Percentiles rank a stretch among this genome's conserved stretches.
Evolutionary conservation across 768 basidiomycete species (phyloP).

Genomic region (Naganishia kalamii): DNA sequence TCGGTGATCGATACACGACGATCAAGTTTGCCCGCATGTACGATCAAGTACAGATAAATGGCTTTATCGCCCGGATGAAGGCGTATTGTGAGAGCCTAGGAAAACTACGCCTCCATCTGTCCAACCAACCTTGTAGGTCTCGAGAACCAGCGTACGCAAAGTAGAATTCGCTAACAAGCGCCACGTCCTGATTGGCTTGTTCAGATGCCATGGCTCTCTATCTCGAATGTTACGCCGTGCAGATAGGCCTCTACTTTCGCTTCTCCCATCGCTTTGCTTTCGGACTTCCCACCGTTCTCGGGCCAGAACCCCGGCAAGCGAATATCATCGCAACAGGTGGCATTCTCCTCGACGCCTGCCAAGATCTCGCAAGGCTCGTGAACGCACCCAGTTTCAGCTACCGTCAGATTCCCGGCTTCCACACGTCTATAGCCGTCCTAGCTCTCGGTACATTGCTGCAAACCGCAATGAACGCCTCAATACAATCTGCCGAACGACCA

Average conservation of each 20-base stretch:
- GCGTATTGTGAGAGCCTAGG: not conserved
- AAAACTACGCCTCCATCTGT: not conserved
- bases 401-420: not conserved
- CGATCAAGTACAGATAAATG: constrained; percentile 1
- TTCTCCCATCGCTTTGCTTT: not conserved
- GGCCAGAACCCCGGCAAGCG: not conserved
- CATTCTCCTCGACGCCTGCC: not conserved
- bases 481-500: not conserved
- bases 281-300: not conserved
- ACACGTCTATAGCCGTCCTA: not conserved
- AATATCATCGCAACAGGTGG: not conserved
- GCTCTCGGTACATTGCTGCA: constrained; percentile 1
- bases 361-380: not conserved
- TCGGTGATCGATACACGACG: not conserved
- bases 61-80: not conserved
- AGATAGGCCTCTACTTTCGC: constrained; percentile 7
- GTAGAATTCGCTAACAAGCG: not conserved
- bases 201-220: not conserved
- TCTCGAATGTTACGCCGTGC: not conserved
- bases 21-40: constrained; percentile 1
- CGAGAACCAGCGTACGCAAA: not conserved
- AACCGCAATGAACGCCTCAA: too few species aligned
- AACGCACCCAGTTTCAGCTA: not conserved
- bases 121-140: not conserved
- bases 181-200: not conserved